Evolutionary conservation across 1,139 yeast species (phyloP), one percentile per base, ranked within the genome.

Genomic region (Insectozyma bohioensis): DNA sequence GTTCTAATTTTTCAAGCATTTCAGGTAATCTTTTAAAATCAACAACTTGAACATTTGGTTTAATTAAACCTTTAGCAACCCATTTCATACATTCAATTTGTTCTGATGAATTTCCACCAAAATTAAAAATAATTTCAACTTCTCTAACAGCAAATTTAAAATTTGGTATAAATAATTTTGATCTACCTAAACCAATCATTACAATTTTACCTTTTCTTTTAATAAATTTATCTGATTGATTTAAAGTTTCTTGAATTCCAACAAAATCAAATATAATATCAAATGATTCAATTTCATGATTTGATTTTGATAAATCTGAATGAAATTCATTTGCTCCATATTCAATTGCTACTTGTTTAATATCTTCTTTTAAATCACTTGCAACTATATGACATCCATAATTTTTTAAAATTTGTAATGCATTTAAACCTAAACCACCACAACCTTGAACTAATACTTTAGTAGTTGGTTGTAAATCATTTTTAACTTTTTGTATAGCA

Each of bases 401-500:
- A 20, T 52, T 49, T 31, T 55, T 58, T 33, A 70, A 55, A 22
- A 73, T 65, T 42, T 73, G 79, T 12, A 72, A 36, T 2, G 71
- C 78, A 47, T 72, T 72, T 40, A 70, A 52, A 0, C 79, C 78
- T 34, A 73, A 56, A 2, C 79, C 79, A 6, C 79, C 78, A 26
- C 69, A 51, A 1, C 79, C 80, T 33, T 70, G 48, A 5, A 72
- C 58, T 33, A 72, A 54, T 3, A 72, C 70, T 40, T 62, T 68
- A 8, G 61, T 40, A 4, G 63, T 53, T 10, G 75, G 72, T 16
- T 51, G 46, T 26, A 69, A 47, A 8, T 43, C 35, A 14, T 50
- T 47, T 29, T 50, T 57, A 4, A 67, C 71, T 42, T 65, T 67
- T 34, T 57, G 62, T 30, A 72, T 58, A 4, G 78, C 75, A 45